phyloP scores from a whole-genome alignment of 257 asterid genomes.

The Solanum pinnatisectum region DNA sequence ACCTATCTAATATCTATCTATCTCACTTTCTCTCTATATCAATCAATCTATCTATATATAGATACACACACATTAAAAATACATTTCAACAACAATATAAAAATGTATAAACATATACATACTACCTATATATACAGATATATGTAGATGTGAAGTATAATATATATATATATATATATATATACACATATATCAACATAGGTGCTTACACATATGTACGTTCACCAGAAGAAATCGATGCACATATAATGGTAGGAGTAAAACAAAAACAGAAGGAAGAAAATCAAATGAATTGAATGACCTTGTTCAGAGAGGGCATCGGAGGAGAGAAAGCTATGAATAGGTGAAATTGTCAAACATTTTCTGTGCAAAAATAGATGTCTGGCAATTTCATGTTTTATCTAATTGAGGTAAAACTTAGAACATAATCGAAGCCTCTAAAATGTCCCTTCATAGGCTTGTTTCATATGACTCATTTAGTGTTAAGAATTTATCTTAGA shows the following conservation, averaged over 20 bases:
- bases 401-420: no score
- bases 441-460: no score
- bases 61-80: neutral
- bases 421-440: no score
- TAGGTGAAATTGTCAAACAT: no score
- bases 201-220: neutral
- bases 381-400: no score
- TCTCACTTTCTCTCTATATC: no score
- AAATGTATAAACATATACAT: neutral
- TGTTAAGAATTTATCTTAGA: no score
- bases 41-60: neutral
- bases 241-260: neutral
- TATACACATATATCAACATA: neutral
- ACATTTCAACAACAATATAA: neutral
- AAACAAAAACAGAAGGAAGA: neutral
- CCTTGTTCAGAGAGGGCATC: slow-evolving; percentile 67
- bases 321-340: neutral
- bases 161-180: no score
- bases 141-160: neutral
- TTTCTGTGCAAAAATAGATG: no score
- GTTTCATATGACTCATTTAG: no score
- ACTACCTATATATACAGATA: neutral
- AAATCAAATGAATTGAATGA: neutral
- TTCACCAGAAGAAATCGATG: neutral
- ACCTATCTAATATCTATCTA: no score